Base-by-base conservation (phyloP, 2,329 filamentous ascomycete genomes). In the Fusarium buharicum region DNA sequence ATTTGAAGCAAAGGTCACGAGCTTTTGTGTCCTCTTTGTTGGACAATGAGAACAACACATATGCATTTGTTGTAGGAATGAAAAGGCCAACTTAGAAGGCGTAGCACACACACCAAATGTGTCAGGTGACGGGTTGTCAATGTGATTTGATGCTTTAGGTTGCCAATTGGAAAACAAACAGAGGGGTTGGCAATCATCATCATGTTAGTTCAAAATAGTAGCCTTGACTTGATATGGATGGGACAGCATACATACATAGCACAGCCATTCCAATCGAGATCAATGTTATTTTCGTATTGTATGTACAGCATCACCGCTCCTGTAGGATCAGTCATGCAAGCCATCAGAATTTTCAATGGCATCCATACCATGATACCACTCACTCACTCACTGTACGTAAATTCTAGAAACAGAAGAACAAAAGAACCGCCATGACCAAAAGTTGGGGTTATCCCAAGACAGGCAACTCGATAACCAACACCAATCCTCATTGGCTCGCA, bases 101-200 rank as follows among this genome's bases (percentile, higher is more conserved):
- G 60, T 65, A 45, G 39, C 34, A 36, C 41, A 48, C 61, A 50
- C 47, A 31, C 30, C 13, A 33, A 33, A 55, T 34, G 22, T 41
- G 62, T 65, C 61, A 64, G 61, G 62, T 64, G 62, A 64, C 46
- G 44, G 30, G 17, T 44, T 62, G 61, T 47, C 44, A 62, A 65
- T 58, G 61, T 65, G 51, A 61, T 64, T 39, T 37, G 41, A 12
- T n/a, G 11, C 6, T 33, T 13, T 12, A 33, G 5, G 11, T 13
- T 59, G 51, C 55, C 43, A 44, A 60, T 38, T 55, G 18, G 40
- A n/a, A 55, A 60, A 59, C 18, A 17, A 59, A 39, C 28, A 36
- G 39, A 34, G 14, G 31, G 31, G 14, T 14, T 34, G 31, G 14
- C n/a, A 34, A n/a, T n/a, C n/a, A 34, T 34, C 31, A 34, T 34